Base-by-base conservation (phyloP, 805 yeast species). In the Candida khao-thaluensis region DNA sequence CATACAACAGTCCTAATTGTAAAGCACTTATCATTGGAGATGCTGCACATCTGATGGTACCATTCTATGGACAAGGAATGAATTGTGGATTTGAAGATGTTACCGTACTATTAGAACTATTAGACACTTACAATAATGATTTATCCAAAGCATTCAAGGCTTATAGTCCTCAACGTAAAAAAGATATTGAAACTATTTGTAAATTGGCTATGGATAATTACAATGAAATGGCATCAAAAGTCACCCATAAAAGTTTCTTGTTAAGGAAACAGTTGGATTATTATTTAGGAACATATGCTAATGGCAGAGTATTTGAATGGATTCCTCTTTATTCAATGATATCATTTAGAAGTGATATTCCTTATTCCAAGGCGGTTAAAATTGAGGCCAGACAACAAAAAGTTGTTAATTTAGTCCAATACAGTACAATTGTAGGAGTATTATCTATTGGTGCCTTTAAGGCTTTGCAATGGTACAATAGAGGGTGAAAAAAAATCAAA, bases 11-110 rank as follows among this genome's bases (percentile, higher is more conserved):
- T 40, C 69, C 71, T 32, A 59, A 69, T 29, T 85, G 80, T 33
- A 74, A 76, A 41, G 81, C 81, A 11, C 64, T 90, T 7, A 63
- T 90, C 9, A 63, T 90, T 20, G 97, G 97, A 5, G 97, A 90
- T 59, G 95, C 97, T 1, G 95, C 97, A 0, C 97, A 90, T 62
- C 79, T 93, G 20, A 90, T 89, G 96, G 97, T 90, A 5, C 97
- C 97, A n/a, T 90, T 90, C 59, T 90, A 89, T 56, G 97, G 97
- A 7, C 97, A 90, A 59, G 97, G 97, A 4, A 84, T 90, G 91
- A 90, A 90, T 59, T 86, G 95, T 56, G 97, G 97, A 1, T 84
- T 90, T 58, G 97, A 90, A 60, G 97, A 91, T 51, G 90, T 90
- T 16, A 67, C 80, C 41, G 77, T 81, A 1, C 63, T 90, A 37